Percentiles rank a stretch among this genome's conserved stretches.
phyloP scores from a whole-genome alignment of 2,329 filamentous ascomycete species.

The Berkeleyomyces rouxiae region DNA sequence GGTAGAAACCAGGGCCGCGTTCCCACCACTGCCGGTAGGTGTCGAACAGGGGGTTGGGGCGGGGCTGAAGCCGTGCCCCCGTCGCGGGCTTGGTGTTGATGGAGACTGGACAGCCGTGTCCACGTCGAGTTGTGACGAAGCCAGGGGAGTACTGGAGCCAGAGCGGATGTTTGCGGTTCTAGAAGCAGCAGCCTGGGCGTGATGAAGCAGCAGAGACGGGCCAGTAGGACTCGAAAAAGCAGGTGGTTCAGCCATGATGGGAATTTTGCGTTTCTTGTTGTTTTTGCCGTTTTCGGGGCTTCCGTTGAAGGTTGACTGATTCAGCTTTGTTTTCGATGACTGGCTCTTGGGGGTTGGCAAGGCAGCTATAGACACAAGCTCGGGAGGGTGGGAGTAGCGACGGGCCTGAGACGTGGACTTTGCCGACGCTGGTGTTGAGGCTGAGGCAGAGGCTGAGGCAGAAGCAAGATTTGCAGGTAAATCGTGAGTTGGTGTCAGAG shows the following conservation, averaged over 20 bases:
- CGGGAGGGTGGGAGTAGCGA: conserved; percentile 4
- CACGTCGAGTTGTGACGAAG: not conserved
- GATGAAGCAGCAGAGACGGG: not conserved
- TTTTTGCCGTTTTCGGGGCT: conserved; percentile 91
- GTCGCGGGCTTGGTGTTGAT: not conserved
- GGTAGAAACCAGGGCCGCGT: not conserved
- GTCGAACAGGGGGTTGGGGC: not conserved
- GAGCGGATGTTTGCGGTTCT: not conserved
- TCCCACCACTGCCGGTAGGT: not conserved
- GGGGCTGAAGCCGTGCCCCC: not conserved
- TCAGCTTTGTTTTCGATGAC: not conserved
- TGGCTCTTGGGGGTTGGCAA: not conserved
- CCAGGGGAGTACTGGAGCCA: not conserved
- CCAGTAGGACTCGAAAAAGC: not conserved
- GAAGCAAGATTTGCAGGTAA: not conserved
- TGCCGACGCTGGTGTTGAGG: not conserved
- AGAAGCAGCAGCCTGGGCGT: not conserved
- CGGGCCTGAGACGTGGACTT: not conserved
- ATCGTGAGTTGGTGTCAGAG: not conserved
- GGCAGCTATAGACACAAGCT: not conserved
- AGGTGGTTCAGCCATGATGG: conserved; percentile 56
- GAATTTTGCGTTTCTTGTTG: conserved; percentile 98
- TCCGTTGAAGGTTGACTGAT: conserved; percentile 52
- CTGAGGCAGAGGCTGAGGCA: not conserved
- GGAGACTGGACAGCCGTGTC: not conserved